Base-by-base conservation (phyloP, 768 basidiomycete genomes). In the Leucogyrophana mollusca region DNA sequence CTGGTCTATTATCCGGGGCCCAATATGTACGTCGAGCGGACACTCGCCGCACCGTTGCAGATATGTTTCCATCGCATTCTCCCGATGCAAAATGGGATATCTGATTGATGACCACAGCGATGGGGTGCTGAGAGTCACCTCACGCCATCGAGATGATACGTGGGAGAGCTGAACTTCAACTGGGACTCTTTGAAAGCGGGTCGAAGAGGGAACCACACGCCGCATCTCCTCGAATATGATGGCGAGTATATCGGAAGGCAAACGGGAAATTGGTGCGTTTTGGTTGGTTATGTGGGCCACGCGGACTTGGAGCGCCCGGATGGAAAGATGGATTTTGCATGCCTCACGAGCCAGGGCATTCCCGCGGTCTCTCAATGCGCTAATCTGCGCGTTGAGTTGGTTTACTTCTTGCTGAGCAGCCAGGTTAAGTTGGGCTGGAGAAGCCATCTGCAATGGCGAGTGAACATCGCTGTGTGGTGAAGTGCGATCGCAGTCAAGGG, bases 101-200 rank as follows among this genome's bases (percentile, higher is more conserved):
- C 61, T 61, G 42, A 68, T 66, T 25, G 58, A 49, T 9, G 65
- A 62, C 69, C 66, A 70, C n/a, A 71, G 49, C 20, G 65, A 62
- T 5, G 69, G 69, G 9, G 59, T 54, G 39, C 46, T 49, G 34
- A 71, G 60, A 16, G 70, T 62, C 4, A 69, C 58, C 40, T 57
- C 54, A 18, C 69, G 65, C 70, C 70, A 70, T 34, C 57, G 55
- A 24, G 55, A 45, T 27, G 60, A 61, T n/a, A 70, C 66, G 36
- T 65, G 62, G 27, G 70, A 66, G 38, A 71, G 60, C 49, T 65
- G 64, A 6, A 65, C 62, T 53, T 65, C 64, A 43, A 53, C 43
- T 23, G 65, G 65, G 32, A 67, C 56, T 37, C 7, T 6, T 30
- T 30, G 27, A 30, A 7, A 30, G 6, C 27, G 27, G 13, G 13